A percentile compares a stretch with the other conserved stretches of the same genome.
phyloP scores from a whole-genome alignment of 2,329 filamentous ascomycete genomes.

The Arthrobotrys pseudoclavata region DNA sequence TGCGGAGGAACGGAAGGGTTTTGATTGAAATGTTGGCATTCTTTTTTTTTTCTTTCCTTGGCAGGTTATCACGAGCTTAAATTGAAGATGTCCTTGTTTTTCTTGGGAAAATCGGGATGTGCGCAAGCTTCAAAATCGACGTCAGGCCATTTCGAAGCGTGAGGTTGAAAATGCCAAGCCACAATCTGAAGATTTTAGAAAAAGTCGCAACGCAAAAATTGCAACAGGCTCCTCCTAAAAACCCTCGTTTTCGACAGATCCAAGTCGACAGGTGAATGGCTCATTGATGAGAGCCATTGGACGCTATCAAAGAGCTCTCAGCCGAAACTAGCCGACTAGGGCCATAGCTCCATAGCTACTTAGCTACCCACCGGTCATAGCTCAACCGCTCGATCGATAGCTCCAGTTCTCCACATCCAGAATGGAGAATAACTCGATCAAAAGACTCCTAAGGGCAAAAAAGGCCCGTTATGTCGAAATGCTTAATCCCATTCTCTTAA shows the following conservation, averaged over 20 bases:
- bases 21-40: conserved; percentile 56
- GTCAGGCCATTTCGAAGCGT: conserved; percentile 20
- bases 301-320: conserved; percentile 2
- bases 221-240: not conserved
- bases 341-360: not conserved
- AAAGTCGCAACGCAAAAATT: conserved; percentile 30
- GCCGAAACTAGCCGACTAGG: no score
- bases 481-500: no score
- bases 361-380: not conserved
- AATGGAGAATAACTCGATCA: not conserved
- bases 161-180: conserved; percentile 20
- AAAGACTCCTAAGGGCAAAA: not conserved
- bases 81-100: not conserved
- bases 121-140: not conserved
- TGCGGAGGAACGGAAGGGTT: conserved; percentile 45
- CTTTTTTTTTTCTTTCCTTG: not conserved
- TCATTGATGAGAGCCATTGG: no score
- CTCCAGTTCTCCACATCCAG: not conserved
- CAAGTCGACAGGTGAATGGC: no score
- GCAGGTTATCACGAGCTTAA: not conserved
- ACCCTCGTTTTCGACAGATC: not conserved
- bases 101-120: not conserved
- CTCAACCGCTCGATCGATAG: not conserved
- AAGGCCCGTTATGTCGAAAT: not conserved
- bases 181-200: not conserved